Evolutionary conservation across 2,329 filamentous ascomycete species (phyloP), one percentile per base, ranked within the genome.

Genomic region (Metarhizium sp.): DNA sequence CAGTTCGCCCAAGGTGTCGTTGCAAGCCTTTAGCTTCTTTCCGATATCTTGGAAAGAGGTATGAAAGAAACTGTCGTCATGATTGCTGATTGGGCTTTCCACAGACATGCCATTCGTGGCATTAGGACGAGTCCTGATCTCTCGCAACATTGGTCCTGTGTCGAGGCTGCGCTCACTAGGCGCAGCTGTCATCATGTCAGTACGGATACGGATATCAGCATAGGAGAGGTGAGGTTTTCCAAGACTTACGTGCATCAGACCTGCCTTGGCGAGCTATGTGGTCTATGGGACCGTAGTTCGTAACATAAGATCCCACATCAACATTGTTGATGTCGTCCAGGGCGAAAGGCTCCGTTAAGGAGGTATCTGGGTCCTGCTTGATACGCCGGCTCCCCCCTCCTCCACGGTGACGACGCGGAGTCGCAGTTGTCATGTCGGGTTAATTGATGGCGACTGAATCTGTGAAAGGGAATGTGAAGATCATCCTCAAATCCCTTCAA

Each of bases 1-100:
- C 0, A 96, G 78, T 50, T 86, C 80, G 3, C 81, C 81, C 0
- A 90, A 78, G 0, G 81, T 81, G 50, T 87, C 77, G 2, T 90
- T 85, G 51, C 85, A 81, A 0, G 79, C 76, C 52, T 86, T 87
- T 1, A 87, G 71, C 49, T 82, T 77, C n/a, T 77, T 74, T 0
- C 84, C 84, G 4, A 90, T 81, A 6, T 79, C 76, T 47, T 71
- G 68, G 43, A 76, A 76, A 1, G 73, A 75, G 2, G 67, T 69
- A 45, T 75, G 69, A 42, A 74, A 73, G 58, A 74, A 74, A 53
- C 69, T 72, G 30, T 73, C 72, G 13, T 71, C 66, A 2, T 60
- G 55, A 34, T 61, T 67, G 34, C 29, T 48, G 8, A 56, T 58
- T 0, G 67, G 63, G 45, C 64, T 67, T 0, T 58, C 60, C 6